Evolutionary conservation across 2,329 filamentous ascomycete genomes (phyloP), one percentile per base, ranked within the genome.

Genomic region (Neonectria faginata): DNA sequence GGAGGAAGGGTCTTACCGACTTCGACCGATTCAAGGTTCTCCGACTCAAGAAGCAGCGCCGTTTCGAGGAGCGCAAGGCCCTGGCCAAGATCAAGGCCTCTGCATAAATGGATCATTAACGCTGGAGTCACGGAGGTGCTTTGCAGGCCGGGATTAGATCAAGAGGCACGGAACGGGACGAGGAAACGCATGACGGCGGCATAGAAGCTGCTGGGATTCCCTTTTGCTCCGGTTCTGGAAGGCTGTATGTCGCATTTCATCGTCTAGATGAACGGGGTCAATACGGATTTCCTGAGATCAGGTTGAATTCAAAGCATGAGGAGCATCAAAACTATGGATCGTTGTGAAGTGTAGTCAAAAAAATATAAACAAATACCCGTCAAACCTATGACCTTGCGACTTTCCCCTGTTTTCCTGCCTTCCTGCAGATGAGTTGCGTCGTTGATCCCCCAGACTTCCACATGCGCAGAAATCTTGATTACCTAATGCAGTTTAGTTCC

Each of bases 1-100:
- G 93, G 86, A 92, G 96, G 88, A 92, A 91, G 86, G 89, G 89
- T 79, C 88, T 99, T 75, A 97, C 91, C 85, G 96, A 99, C 89
- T 99, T 99, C 82, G 96, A 99, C 88, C 92, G 96, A 84, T 99
- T 98, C 93, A 97, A 99, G 92, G 96, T 98, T 79, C 88, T 98
- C 90, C 91, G 95, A 85, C 88, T 98, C 86, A 97, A 95, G 92
- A 99, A 99, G 91, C 94, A 97, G 91, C 93, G 94, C 83, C 92
- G 94, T 82, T 98, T 97, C 86, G 94, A 97, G 89, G 91, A 97
- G 85, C 92, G 92, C 86, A 98, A 97, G 92, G 91, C 93, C 79
- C 88, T 97, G 81, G 93, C 94, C 81, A 97, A 97, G 90, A 86
- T 97, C 85, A 92, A 92, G 87, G 91, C 92, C 78, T 85, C 91